Evolutionary conservation across 1,139 yeast species (phyloP).

Genomic region (Torulaspora globosa): DNA sequence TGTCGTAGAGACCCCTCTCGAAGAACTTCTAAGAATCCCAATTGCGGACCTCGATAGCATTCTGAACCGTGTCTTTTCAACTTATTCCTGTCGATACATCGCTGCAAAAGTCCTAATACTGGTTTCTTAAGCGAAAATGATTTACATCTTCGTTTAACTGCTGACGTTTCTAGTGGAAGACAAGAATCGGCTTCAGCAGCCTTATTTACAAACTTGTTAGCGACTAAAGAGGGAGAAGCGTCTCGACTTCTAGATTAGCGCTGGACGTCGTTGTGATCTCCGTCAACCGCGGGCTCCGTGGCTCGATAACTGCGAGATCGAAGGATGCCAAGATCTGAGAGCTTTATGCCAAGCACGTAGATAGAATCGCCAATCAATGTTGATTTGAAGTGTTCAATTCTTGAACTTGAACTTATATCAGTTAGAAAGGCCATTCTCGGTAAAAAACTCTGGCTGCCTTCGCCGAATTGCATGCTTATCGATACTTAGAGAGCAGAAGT

Average conservation of each 20-base stretch:
- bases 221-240: too few species aligned
- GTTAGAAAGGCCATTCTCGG: neutral
- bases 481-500: neutral
- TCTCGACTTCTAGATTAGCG: too few species aligned
- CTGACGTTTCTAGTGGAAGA: neutral
- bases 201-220: too few species aligned
- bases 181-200: neutral
- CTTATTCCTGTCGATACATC: neutral
- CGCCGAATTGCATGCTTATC: neutral
- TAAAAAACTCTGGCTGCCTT: neutral
- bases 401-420: neutral
- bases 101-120: neutral
- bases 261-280: too few species aligned
- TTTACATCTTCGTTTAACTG: neutral
- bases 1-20: constrained; percentile 11
- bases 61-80: neutral
- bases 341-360: neutral
- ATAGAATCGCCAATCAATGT: neutral
- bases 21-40: neutral
- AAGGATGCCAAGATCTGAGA: too few species aligned
- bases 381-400: neutral
- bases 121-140: neutral
- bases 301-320: too few species aligned
- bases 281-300: too few species aligned
- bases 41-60: constrained; percentile 2